Evolutionary conservation across 495 filamentous ascomycete genomes (phyloP).

Genomic region (Cudoniella acicularis): DNA sequence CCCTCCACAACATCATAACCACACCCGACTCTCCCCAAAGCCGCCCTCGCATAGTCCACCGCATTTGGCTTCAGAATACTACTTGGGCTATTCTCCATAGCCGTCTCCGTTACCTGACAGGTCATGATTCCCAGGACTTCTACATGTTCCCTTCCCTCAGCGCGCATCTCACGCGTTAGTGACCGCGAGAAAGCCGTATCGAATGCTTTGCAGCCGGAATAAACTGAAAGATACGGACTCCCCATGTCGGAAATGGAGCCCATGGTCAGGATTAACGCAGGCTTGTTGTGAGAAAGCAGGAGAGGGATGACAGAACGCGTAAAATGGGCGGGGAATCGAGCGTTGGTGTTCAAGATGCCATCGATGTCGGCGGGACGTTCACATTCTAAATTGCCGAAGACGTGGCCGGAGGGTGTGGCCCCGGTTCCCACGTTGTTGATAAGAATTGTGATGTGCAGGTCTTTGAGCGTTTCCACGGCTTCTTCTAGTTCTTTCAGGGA

Average conservation of each 20-base stretch:
- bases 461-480: conserved; percentile 59
- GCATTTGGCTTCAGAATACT: background rate
- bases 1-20: conserved; percentile 5
- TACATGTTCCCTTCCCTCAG: background rate
- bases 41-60: background rate
- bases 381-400: conserved; percentile 22
- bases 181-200: conserved; percentile 22
- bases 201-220: conserved; percentile 30
- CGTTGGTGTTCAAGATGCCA: conserved; percentile 30
- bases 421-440: conserved; percentile 77
- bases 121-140: conserved; percentile 9
- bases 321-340: conserved; percentile 35
- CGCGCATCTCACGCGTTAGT: conserved; percentile 22
- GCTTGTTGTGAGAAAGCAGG: conserved; percentile 7
- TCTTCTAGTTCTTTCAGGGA: conserved; percentile 60
- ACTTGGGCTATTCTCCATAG: background rate
- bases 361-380: conserved; percentile 27
- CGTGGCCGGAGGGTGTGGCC: conserved; percentile 9
- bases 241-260: conserved; percentile 28
- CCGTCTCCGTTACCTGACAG: background rate
- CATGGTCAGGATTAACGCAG: conserved; percentile 27
- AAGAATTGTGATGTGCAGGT: conserved; percentile 77
- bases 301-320: conserved; percentile 29
- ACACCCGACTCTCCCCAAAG: conserved; percentile 1
- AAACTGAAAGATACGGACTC: conserved; percentile 28